Conservation (phyloP, 108 stramenopile genomes). For the Aurantiochytrium sp. region DNA sequence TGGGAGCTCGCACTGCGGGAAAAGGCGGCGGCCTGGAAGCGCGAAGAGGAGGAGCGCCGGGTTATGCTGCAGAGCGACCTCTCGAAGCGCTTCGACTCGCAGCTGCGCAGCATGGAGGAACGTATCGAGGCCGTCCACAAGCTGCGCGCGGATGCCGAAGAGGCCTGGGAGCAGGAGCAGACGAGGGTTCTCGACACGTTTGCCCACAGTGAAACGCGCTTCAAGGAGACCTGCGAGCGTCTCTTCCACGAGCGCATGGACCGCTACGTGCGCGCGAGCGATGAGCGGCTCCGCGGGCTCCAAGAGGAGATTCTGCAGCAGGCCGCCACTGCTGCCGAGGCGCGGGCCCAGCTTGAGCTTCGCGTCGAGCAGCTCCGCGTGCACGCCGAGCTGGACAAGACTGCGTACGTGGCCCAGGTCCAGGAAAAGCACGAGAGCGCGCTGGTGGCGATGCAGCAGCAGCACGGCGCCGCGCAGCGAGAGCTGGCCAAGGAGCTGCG, state of each 20-base stretch:
- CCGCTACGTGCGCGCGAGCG: neutral
- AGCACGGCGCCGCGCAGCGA: neutral
- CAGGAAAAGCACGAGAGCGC: neutral
- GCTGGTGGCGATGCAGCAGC: neutral
- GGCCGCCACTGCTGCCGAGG: neutral
- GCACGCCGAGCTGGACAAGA: neutral
- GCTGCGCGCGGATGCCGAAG: neutral
- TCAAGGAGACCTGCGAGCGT: neutral
- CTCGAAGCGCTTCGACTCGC: neutral
- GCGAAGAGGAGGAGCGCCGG: neutral
- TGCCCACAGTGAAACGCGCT: neutral
- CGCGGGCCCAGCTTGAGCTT: neutral
- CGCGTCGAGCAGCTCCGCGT: neutral
- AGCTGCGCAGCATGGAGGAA: neutral
- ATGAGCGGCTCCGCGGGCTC: neutral
- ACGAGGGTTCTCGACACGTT: neutral
- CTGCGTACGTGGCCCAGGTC: neutral
- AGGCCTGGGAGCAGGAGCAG: neutral
- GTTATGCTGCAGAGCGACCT: neutral
- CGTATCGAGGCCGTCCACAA: neutral
- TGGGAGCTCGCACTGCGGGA: neutral
- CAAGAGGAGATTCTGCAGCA: neutral
- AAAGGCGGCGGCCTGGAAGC: neutral
- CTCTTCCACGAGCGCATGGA: slow-evolving; percentile 24
- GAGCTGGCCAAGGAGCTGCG: neutral